Evolutionary conservation across 1,139 yeast genomes (phyloP).

Genomic region (Kodamaea fungicola): DNA sequence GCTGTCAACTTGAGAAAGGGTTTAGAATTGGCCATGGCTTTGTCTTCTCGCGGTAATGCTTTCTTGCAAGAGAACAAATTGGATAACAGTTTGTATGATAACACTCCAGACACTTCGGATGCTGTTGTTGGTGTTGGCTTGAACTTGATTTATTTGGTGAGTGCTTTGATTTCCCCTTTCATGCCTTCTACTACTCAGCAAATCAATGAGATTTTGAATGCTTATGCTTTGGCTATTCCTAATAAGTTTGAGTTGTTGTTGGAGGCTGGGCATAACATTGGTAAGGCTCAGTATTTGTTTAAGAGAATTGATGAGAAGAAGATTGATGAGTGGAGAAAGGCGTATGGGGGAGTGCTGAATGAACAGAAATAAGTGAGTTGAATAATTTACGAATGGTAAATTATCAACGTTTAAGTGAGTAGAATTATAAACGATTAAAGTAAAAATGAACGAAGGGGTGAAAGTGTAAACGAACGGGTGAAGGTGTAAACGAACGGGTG

Average conservation of each 20-base stretch:
- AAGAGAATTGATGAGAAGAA: slow-evolving; percentile 86
- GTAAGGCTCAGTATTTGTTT: slow-evolving; percentile 88
- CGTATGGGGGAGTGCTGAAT: slow-evolving; percentile 54
- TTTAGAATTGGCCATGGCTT: slow-evolving; percentile 84
- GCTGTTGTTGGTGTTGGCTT: slow-evolving; percentile 92
- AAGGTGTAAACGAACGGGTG: background rate
- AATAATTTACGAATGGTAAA: slow-evolving; percentile 2
- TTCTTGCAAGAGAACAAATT: slow-evolving; percentile 94
- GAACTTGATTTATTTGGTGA: slow-evolving; percentile 79
- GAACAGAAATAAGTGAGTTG: slow-evolving; percentile 29
- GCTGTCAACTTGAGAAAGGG: slow-evolving; percentile 81
- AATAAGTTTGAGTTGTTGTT: slow-evolving; percentile 69
- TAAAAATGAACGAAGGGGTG: background rate
- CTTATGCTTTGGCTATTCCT: slow-evolving; percentile 74
- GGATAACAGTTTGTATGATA: slow-evolving; percentile 78
- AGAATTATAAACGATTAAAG: background rate
- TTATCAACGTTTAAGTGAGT: no score
- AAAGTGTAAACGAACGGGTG: background rate
- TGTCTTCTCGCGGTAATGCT: slow-evolving; percentile 90
- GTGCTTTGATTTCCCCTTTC: slow-evolving; percentile 78
- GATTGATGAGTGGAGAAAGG: slow-evolving; percentile 81
- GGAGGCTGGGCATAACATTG: slow-evolving; percentile 80
- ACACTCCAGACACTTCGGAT: slow-evolving; percentile 77
- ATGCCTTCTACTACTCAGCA: slow-evolving; percentile 80
- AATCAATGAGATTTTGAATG: slow-evolving; percentile 77